Conservation (phyloP, 2,329 filamentous ascomycete genomes). For the Didymella keratinophila region DNA sequence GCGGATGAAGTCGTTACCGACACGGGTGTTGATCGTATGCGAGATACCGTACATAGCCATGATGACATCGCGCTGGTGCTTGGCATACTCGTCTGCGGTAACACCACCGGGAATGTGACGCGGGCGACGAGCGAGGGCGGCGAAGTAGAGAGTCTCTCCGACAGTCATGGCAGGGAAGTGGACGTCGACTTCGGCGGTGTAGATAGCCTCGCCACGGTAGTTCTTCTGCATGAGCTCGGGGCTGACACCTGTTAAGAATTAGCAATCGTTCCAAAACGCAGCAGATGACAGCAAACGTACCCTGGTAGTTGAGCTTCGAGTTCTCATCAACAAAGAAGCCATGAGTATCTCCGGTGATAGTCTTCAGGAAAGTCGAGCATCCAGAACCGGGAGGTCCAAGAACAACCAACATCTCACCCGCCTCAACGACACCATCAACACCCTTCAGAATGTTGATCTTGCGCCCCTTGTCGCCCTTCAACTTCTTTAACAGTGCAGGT, state of each 20-base stretch:
- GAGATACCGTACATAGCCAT: conserved; percentile 73
- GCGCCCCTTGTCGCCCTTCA: conserved; percentile 45
- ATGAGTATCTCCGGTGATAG: conserved; percentile 81
- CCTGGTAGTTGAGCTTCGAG: conserved; percentile 84
- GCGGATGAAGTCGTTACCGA: conserved; percentile 78
- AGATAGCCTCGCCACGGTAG: conserved; percentile 86
- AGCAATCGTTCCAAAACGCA: conserved; percentile 7
- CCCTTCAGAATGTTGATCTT: conserved; percentile 71
- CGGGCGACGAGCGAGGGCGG: conserved; percentile 73
- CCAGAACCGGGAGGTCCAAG: conserved; percentile 73
- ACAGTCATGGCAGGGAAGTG: conserved; percentile 81
- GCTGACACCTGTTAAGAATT: conserved; percentile 60
- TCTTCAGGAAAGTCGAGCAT: conserved; percentile 86
- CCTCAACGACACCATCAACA: conserved; percentile 72
- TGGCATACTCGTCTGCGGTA: conserved; percentile 62
- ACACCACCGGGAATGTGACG: conserved; percentile 67
- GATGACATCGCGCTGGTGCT: conserved; percentile 73
- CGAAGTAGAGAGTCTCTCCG: conserved; percentile 80
- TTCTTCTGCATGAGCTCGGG: conserved; percentile 77
- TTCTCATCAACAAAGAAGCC: conserved; percentile 75
- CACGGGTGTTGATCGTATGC: conserved; percentile 75
- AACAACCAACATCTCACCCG: conserved; percentile 79
- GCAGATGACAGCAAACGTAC: conserved; percentile 44
- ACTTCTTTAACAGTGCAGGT: conserved; percentile 48
- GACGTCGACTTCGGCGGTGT: conserved; percentile 83